These are phyloP conservation scores for Escallonia herrerae DNA, from an alignment of 129 eudicot genomes.

Conservation along the genomic window DNA sequence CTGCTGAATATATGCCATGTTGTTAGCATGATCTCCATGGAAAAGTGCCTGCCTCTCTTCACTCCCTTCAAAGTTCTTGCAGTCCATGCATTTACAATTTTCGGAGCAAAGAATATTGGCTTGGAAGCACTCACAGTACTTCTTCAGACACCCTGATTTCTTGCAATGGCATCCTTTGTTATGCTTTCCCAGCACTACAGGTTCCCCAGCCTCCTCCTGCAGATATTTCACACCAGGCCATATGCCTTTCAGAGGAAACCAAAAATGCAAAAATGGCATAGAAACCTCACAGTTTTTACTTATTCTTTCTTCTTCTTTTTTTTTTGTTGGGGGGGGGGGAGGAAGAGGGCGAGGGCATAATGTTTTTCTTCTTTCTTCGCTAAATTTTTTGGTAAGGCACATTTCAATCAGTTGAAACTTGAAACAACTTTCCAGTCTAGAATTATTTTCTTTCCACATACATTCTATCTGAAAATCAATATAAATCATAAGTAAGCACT, in stretches of 20 bases:
- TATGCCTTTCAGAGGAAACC: neutral
- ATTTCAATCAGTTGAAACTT: no score
- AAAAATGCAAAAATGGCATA: neutral
- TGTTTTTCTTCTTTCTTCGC: no score
- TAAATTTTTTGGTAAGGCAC: no score
- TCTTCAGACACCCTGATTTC: conserved; percentile 91
- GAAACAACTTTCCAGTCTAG: no score
- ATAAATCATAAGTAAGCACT: no score
- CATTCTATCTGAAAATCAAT: no score
- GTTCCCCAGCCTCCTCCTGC: conserved; percentile 84
- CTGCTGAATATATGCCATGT: conserved; percentile 64
- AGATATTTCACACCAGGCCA: conserved; percentile 1
- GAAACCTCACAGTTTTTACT: no score
- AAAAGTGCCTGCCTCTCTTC: conserved; percentile 91
- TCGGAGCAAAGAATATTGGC: conserved; percentile 96
- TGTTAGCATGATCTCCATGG: conserved; percentile 73
- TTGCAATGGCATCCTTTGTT: conserved; percentile 98
- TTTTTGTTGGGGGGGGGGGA: no score
- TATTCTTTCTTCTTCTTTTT: no score
- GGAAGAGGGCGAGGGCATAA: no score
- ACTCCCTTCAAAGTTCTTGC: conserved; percentile 92
- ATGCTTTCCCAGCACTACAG: conserved; percentile 53
- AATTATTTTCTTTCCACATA: no score
- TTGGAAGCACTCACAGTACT: conserved; percentile 93
- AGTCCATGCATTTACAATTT: conserved; percentile 85